Percentiles rank a stretch among this genome's conserved stretches.
Evolutionary conservation across 1,139 yeast genomes (phyloP).

Genomic region (Suhomyces panamericanus): DNA sequence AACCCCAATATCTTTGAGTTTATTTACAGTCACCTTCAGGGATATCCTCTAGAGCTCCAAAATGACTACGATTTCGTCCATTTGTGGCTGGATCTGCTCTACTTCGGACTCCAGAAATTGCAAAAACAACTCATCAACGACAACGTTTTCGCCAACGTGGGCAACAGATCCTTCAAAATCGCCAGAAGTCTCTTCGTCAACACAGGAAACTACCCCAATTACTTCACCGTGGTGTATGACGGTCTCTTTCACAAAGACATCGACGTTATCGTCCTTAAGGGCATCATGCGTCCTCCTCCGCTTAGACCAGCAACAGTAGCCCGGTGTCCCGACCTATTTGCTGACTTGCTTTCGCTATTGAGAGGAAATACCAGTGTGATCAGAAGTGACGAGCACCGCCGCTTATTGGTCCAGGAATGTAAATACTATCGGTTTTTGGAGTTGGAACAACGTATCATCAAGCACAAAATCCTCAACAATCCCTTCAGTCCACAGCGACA

Average conservation of each 20-base stretch:
- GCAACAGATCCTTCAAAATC: slow-evolving; percentile 59
- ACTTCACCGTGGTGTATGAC: slow-evolving; percentile 62
- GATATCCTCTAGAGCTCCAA: slow-evolving; percentile 61
- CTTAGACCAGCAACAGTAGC: slow-evolving; percentile 55
- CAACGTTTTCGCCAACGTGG: slow-evolving; percentile 62
- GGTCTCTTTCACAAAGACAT: slow-evolving; percentile 48
- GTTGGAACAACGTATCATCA: slow-evolving; percentile 69
- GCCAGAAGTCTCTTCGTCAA: slow-evolving; percentile 51
- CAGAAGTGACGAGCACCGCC: slow-evolving; percentile 54
- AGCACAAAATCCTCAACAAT: slow-evolving; percentile 50
- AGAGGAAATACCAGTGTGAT: slow-evolving; percentile 55
- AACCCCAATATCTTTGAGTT: slow-evolving; percentile 68
- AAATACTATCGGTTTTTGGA: slow-evolving; percentile 73
- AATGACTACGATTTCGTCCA: slow-evolving; percentile 62
- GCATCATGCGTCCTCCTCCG: slow-evolving; percentile 75
- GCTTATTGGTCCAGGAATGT: slow-evolving; percentile 64
- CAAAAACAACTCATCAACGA: slow-evolving; percentile 50
- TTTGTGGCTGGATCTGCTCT: slow-evolving; percentile 70
- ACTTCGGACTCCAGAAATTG: slow-evolving; percentile 64
- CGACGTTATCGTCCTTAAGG: slow-evolving; percentile 35
- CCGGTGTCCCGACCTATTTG: slow-evolving; percentile 59
- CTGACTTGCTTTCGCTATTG: slow-evolving; percentile 56
- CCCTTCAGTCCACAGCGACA: slow-evolving; percentile 46
- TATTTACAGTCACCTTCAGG: slow-evolving; percentile 74
- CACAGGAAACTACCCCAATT: slow-evolving; percentile 76